These are phyloP conservation scores for Baorangia bicolor DNA, from an alignment of 768 basidiomycete genomes.

Conservation along the genomic window DNA sequence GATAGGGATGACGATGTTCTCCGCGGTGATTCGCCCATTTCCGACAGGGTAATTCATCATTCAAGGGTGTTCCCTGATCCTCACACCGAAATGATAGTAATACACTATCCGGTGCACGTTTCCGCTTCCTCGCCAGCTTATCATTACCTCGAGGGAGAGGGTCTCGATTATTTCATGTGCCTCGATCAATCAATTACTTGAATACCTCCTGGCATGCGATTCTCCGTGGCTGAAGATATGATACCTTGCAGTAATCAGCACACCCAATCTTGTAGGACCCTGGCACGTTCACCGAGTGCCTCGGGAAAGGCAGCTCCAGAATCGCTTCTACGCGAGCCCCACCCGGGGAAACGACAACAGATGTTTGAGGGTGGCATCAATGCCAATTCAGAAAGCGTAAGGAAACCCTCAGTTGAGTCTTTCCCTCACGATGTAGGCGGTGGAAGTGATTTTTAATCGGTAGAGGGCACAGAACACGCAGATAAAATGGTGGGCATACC, in stretches of 20 bases:
- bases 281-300: conserved; percentile 2
- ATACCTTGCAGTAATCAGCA: background rate
- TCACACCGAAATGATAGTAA: conserved; percentile 5
- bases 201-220: background rate
- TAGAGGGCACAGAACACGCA: background rate
- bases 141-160: conserved; percentile 7
- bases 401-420: background rate
- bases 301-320: background rate
- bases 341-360: background rate
- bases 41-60: conserved; percentile 2
- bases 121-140: background rate
- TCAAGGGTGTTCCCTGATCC: conserved; percentile 19
- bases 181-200: background rate
- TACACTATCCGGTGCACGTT: background rate
- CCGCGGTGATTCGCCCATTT: conserved; percentile 17
- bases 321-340: background rate
- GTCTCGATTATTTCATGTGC: conserved; percentile 3
- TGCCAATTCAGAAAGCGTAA: background rate
- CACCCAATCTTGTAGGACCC: background rate
- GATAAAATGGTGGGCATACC: background rate
- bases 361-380: background rate
- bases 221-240: background rate
- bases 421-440: background rate
- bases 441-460: background rate
- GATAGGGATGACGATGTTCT: background rate